Evolutionary conservation across 2,329 filamentous ascomycete species (phyloP).

Genomic region (Colletotrichum sp.): DNA sequence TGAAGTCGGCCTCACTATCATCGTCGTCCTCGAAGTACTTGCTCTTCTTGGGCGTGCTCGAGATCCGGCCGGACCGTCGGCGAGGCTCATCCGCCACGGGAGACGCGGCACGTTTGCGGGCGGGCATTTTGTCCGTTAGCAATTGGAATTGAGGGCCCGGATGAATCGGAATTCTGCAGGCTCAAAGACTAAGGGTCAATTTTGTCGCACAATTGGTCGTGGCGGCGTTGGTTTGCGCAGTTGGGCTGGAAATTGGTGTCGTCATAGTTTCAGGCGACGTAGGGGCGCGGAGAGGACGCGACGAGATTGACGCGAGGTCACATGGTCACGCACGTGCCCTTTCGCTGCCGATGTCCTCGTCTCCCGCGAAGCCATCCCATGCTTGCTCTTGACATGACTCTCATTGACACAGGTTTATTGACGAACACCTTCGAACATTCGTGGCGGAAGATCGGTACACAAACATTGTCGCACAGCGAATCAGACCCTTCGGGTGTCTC

Average conservation of each 20-base stretch:
- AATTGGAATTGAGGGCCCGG: neutral
- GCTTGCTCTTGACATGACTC: accelerated
- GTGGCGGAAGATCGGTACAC: accelerated
- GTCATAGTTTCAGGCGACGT: neutral
- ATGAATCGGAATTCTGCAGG: neutral
- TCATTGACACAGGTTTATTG: neutral
- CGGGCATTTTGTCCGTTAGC: conserved; percentile 35
- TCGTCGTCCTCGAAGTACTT: conserved; percentile 53
- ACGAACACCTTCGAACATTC: neutral
- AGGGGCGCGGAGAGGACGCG: conserved; percentile 2
- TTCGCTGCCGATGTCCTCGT: neutral
- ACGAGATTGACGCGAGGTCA: conserved; percentile 14
- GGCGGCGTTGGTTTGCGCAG: neutral
- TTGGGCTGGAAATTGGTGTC: neutral
- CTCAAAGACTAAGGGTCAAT: neutral
- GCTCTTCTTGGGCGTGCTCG: conserved; percentile 52
- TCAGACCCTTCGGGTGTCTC: neutral
- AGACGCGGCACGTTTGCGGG: conserved; percentile 41
- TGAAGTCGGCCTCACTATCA: conserved; percentile 5
- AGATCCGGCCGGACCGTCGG: conserved; percentile 53
- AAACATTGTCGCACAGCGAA: neutral
- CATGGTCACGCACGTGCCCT: neutral
- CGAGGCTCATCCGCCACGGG: conserved; percentile 36
- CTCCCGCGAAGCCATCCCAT: neutral
- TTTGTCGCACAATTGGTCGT: neutral